Evolutionary conservation across 2,329 filamentous ascomycete species (phyloP), one percentile per base, ranked within the genome.

Genomic region (Nothomitra cinnamomea): DNA sequence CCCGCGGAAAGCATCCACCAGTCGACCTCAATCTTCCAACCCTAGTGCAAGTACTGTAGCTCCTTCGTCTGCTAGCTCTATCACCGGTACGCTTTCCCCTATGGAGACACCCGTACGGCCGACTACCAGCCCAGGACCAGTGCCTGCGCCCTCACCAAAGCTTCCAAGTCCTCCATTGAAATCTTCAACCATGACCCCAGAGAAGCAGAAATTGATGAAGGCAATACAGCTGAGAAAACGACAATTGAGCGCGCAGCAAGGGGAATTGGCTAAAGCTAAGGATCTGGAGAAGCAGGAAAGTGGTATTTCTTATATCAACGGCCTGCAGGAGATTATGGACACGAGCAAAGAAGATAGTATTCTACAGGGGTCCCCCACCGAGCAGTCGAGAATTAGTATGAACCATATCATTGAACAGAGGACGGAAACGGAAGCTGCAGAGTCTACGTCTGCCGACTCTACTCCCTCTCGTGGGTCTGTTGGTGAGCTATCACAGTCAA

Each of bases 171-270:
- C 52, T 57, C 63, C 62, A 62, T 72, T 61, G 63, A 72, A 58
- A 63, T 69, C 66, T 61, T 73, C 65, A 10, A 69, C 71, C n/a
- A 83, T 94, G 61, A 87, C 87, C 1, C 86, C 87, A 0, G 92
- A 98, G 66, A 96, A 94, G 70, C 80, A 86, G 56, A 78, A 92
- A 53, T 72, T 98, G 57, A 89, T 95, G 86, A 95, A 94, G 70
- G 92, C 92, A 6, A 76, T 95, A 69, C 85, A 95, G 66, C 68
- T 95, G 60, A 78, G 90, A 52, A 92, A 94, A 67, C 87, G 85
- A 68, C 88, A 87, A 66, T 80, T 82, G 62, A 67, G 45, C 25
- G 25, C 25, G 7, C 51, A 21, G n/a, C 50, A 52, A 32, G 50
- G 21, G 32, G 25, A 32, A 52, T 3, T 24, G 10, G 32, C 32